These are phyloP conservation scores for Nymphaea thermarum DNA, from an alignment of 164 flowering plant species.

Conservation along the genomic window DNA sequence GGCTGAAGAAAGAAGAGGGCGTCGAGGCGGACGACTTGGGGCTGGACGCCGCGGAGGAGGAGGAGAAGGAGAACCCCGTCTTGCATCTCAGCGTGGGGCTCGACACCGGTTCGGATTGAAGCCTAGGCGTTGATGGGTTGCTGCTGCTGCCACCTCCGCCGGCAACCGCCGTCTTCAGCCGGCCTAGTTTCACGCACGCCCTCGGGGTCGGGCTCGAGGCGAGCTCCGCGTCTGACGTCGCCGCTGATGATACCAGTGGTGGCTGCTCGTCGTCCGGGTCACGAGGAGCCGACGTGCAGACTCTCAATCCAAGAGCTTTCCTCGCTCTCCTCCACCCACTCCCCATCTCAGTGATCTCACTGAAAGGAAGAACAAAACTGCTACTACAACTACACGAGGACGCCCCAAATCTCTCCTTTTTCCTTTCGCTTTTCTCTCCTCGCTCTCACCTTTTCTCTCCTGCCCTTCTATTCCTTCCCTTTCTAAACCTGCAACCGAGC, in stretches of 20 bases:
- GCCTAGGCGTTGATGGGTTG: slow-evolving; percentile 63
- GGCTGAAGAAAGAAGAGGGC: slow-evolving; percentile 1
- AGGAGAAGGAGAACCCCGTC: slow-evolving; percentile 7
- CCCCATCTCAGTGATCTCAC: slow-evolving; percentile 34
- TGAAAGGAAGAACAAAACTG: background rate
- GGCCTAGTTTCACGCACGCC: slow-evolving; percentile 30
- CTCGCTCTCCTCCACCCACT: slow-evolving; percentile 83
- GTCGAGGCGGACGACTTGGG: slow-evolving; percentile 3
- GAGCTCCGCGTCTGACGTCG: slow-evolving; percentile 3
- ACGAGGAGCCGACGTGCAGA: slow-evolving; percentile 60
- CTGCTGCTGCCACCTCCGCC: slow-evolving; percentile 10
- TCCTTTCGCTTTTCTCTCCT: background rate
- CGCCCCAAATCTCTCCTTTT: background rate
- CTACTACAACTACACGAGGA: background rate
- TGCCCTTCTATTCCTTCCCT: background rate
- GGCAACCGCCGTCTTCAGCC: slow-evolving; percentile 22
- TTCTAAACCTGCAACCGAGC: background rate
- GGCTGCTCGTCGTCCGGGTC: slow-evolving; percentile 24
- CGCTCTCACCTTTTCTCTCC: background rate
- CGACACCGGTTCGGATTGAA: slow-evolving; percentile 20
- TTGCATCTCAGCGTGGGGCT: slow-evolving; percentile 24
- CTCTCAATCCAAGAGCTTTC: slow-evolving; percentile 8
- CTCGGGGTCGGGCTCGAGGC: slow-evolving; percentile 29
- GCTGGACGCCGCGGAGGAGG: background rate
- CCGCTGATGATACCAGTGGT: background rate